Conservation (phyloP, 2,329 filamentous ascomycete species). For the Aspergillus felis region DNA sequence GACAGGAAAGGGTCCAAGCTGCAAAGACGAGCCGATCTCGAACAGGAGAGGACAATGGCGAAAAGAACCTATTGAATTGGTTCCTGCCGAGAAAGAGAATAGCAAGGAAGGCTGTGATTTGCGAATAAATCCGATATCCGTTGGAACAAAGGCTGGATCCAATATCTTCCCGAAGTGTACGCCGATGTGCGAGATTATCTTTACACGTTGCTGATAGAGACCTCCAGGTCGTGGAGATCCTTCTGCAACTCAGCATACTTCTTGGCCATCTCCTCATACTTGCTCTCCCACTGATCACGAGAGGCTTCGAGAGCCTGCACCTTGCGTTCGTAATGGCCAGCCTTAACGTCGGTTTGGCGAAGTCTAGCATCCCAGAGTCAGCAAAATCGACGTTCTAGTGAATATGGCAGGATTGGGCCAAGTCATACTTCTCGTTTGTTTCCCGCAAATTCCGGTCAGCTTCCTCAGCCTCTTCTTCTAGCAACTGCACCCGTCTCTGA, state of each 20-base stretch:
- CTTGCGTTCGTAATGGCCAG: slow-evolving; percentile 98
- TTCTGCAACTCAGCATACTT: slow-evolving; percentile 81
- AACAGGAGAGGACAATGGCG: slow-evolving; percentile 11
- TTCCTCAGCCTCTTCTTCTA: slow-evolving; percentile 97
- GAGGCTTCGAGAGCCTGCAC: slow-evolving; percentile 91
- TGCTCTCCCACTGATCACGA: slow-evolving; percentile 91
- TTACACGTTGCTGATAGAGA: slow-evolving; percentile 92
- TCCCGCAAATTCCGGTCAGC: slow-evolving; percentile 95
- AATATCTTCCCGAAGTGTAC: slow-evolving; percentile 26
- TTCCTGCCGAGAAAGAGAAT: slow-evolving; percentile 14
- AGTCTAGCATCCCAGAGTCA: slow-evolving; percentile 58
- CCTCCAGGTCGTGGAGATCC: slow-evolving; percentile 86
- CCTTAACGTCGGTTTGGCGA: slow-evolving; percentile 98
- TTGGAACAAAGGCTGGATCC: slow-evolving; percentile 24
- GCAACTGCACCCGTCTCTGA: slow-evolving; percentile 85
- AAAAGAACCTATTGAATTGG: slow-evolving; percentile 16
- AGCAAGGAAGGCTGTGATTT: slow-evolving; percentile 25
- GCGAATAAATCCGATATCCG: slow-evolving; percentile 23
- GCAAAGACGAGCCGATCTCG: slow-evolving; percentile 8
- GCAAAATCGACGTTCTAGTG: slow-evolving; percentile 7
- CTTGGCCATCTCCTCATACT: slow-evolving; percentile 96
- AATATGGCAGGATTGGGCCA: neutral
- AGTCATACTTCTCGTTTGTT: slow-evolving; percentile 92
- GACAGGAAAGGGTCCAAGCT: slow-evolving; percentile 15
- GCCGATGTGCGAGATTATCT: slow-evolving; percentile 30